Base-by-base conservation (phyloP, 129 eudicot species). In the Pseudognaphalium luteoalbum region DNA sequence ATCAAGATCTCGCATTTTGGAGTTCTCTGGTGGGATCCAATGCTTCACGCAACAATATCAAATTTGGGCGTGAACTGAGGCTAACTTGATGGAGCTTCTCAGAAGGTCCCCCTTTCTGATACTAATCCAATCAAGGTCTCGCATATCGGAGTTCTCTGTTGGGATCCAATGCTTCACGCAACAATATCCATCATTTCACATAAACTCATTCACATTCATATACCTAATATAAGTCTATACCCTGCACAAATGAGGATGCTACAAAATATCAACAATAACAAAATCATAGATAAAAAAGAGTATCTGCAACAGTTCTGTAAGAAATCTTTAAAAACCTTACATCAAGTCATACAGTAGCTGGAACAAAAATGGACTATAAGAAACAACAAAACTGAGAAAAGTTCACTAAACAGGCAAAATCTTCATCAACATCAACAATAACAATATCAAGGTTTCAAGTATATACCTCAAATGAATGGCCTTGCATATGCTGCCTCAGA, bases 151-250 rank as follows among this genome's bases (percentile, higher is more conserved):
- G 96, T 89, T 95, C 99, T 86, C 69, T 81, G 39, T 57, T 82
- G 97, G 97, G 97, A 95, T 95, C 99, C 99, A 95, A 95, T 95
- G 99, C 97, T 79, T 94, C 99, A 95, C 99, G 74, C 92, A 71
- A 75, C 80, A 62, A 60, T 28, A 80, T 42, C 71, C 47, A 78
- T 64, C 52, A 22, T 66, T 81, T 78, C 39, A 52, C 21, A 67
- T 17, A 56, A 69, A 44, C 52, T 12, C 4, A 12, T 32, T 47
- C 61, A 51, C 1, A 12, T 32, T 47, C 61, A 51, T 37, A 81
- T 16, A 66, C 32, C 72, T 30, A 65, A 42, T 44, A 56, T 41
- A 74, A 51, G 9, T 75, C 42, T 56, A 65, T 8, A 73, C 29
- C 91, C 92, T 83, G 96, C 86, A 84, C 68, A 67, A 71, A 77